A percentile compares a stretch with the other conserved stretches of the same genome.
These are phyloP conservation scores for Gonapodya sp. DNA, from an alignment of 192 early-diverging fungal genomes.

Conservation along the genomic window DNA sequence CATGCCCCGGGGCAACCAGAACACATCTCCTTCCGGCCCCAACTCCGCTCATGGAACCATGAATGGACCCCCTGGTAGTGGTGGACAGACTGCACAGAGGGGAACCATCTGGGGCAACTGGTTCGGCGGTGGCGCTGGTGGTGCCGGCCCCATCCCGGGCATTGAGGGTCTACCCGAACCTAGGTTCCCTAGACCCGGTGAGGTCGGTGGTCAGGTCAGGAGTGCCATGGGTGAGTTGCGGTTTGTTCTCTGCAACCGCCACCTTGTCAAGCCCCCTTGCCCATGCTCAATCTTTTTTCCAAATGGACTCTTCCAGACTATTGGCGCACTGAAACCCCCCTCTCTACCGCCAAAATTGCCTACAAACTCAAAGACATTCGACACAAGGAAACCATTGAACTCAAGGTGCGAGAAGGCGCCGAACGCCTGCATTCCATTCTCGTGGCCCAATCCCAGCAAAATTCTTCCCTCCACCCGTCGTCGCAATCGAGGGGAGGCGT, in stretches of 20 bases:
- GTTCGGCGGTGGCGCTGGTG: no score
- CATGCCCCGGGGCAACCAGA: no score
- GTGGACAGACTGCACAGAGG: no score
- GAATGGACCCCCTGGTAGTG: no score
- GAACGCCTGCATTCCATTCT: slow-evolving; percentile 43
- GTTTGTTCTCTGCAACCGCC: no score
- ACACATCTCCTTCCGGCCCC: no score
- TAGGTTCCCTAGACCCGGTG: background rate
- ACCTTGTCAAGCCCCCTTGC: no score
- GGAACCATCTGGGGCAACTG: no score
- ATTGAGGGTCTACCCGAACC: background rate
- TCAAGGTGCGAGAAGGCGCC: slow-evolving; percentile 76
- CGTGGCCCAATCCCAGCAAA: slow-evolving; percentile 19
- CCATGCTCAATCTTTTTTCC: no score
- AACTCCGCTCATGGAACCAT: no score
- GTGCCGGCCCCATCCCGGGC: no score
- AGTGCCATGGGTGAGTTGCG: background rate
- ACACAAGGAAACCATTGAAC: slow-evolving; percentile 88
- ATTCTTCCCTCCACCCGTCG: slow-evolving; percentile 17
- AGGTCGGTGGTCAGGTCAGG: background rate
- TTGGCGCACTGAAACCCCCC: slow-evolving; percentile 27
- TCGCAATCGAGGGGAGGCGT: slow-evolving; percentile 25
- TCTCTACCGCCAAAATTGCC: slow-evolving; percentile 40
- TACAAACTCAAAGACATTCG: slow-evolving; percentile 79
- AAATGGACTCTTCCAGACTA: no score